A percentile compares a stretch with the other conserved stretches of the same genome.
These are phyloP conservation scores for Trametes cinnabarina DNA, from an alignment of 768 basidiomycete species.

Conservation along the genomic window DNA sequence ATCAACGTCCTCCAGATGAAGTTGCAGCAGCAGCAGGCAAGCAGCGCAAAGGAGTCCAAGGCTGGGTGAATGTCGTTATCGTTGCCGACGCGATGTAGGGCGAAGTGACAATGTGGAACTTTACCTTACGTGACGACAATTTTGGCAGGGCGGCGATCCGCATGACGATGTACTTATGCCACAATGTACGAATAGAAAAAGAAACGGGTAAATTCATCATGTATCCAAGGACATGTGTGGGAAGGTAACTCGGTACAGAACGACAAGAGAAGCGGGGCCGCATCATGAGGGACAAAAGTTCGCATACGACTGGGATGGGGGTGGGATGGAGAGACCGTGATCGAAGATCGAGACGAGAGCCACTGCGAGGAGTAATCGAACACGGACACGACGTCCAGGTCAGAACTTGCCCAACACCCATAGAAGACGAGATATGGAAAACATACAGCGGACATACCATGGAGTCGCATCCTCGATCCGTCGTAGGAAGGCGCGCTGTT, in stretches of 20 bases:
- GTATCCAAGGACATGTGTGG: neutral
- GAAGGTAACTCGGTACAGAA: neutral
- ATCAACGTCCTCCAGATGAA: slow-evolving; percentile 36
- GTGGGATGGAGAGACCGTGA: neutral
- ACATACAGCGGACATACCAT: slow-evolving; percentile 10
- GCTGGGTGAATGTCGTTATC: neutral
- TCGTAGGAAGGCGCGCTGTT: neutral
- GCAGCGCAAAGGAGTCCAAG: slow-evolving; percentile 14
- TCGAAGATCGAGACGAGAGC: slow-evolving; percentile 7
- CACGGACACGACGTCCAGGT: neutral
- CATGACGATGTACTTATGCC: neutral
- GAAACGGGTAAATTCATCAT: slow-evolving; percentile 1
- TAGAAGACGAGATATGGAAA: neutral
- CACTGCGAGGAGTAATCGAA: neutral
- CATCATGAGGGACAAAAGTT: neutral
- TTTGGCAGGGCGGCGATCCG: neutral
- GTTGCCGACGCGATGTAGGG: no score
- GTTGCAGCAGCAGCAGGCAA: slow-evolving; percentile 19
- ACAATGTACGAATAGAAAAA: slow-evolving; percentile 11
- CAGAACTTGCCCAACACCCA: slow-evolving; percentile 13
- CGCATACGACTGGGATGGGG: slow-evolving; percentile 8
- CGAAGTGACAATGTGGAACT: no score
- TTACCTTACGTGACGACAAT: no score
- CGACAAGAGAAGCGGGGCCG: neutral
- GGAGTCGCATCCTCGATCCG: slow-evolving; percentile 10